phyloP scores from a whole-genome alignment of 768 basidiomycete species.

The Kwoniella bestiolae region DNA sequence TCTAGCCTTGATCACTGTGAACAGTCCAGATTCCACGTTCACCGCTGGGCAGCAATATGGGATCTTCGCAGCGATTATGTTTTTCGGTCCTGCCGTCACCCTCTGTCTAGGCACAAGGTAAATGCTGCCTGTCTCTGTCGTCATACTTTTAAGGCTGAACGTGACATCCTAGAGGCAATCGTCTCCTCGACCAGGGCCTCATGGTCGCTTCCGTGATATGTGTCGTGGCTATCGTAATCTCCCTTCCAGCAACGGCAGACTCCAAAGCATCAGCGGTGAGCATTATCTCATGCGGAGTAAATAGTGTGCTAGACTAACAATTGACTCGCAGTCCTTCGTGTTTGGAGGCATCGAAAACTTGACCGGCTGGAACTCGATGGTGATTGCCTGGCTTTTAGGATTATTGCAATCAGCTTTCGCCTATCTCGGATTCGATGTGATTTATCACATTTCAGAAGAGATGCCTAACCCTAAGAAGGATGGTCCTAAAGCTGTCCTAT shows the following conservation, averaged over 20 bases:
- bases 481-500: conserved; percentile 27
- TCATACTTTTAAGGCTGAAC: too few species aligned
- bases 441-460: conserved; percentile 39
- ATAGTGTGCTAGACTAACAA: background rate
- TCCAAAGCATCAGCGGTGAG: conserved; percentile 28
- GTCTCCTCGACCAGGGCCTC: conserved; percentile 3
- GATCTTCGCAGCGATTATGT: conserved; percentile 11
- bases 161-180: background rate
- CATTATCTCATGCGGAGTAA: background rate
- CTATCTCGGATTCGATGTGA: conserved; percentile 38
- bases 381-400: conserved; percentile 34
- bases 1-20: conserved; percentile 14
- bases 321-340: conserved; percentile 25
- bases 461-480: conserved; percentile 33
- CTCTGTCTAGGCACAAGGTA: conserved; percentile 9
- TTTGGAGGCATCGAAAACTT: conserved; percentile 29
- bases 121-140: background rate
- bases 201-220: conserved; percentile 16
- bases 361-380: conserved; percentile 39
- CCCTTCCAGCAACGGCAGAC: conserved; percentile 20
- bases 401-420: conserved; percentile 30
- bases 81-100: conserved; percentile 10
- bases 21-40: conserved; percentile 12
- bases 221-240: conserved; percentile 18
- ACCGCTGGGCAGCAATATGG: conserved; percentile 25